A percentile compares a stretch with the other conserved stretches of the same genome.
phyloP scores from a whole-genome alignment of 306 rosid species.

The Ormosia semicastrata region DNA sequence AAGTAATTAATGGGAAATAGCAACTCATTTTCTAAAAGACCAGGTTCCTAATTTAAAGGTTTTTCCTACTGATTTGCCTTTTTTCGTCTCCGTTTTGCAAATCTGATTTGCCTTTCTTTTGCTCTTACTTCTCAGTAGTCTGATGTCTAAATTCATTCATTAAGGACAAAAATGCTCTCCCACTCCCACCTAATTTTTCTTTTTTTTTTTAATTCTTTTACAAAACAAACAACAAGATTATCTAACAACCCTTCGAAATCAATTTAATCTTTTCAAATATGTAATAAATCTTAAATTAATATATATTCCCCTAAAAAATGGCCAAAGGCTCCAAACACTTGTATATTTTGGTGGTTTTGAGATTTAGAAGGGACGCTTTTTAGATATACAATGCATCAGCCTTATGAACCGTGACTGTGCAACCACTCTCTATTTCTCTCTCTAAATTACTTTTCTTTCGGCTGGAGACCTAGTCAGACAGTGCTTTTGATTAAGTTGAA shows the following conservation, averaged over 20 bases:
- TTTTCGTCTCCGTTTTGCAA: no score
- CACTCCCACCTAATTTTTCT: background rate
- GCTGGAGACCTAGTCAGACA: conserved; percentile 50
- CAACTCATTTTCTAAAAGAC: no score
- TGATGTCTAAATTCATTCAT: no score
- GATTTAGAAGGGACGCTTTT: conserved; percentile 26
- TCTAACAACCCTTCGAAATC: background rate
- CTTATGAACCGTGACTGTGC: conserved; percentile 43
- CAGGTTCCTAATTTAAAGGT: no score
- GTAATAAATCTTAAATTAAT: background rate
- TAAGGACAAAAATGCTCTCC: background rate
- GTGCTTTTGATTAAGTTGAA: conserved; percentile 55
- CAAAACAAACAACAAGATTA: background rate
- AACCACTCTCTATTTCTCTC: conserved; percentile 17
- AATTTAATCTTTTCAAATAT: background rate
- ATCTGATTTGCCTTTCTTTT: background rate
- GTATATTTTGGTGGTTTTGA: conserved; percentile 12
- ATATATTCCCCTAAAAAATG: background rate
- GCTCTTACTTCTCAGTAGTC: background rate
- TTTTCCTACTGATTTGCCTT: no score
- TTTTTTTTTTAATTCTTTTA: background rate
- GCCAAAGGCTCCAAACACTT: background rate
- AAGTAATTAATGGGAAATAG: no score
- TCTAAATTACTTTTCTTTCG: conserved; percentile 39
- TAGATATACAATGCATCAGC: conserved; percentile 30